phyloP scores from a whole-genome alignment of 768 basidiomycete species.

The Nidula microcarpa region DNA sequence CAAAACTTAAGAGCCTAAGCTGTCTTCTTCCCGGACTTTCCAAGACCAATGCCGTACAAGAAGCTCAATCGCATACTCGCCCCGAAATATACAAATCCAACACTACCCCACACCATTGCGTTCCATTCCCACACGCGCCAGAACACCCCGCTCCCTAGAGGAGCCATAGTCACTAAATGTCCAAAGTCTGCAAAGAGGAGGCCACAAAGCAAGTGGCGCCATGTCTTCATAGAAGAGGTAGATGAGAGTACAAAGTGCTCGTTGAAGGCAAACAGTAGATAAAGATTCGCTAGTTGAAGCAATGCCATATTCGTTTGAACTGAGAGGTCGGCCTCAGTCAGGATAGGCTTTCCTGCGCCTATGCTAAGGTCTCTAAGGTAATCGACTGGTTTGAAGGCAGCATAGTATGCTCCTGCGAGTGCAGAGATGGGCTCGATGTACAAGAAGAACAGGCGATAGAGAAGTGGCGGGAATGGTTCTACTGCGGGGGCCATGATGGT shows the following conservation, averaged over 20 bases:
- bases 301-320: constrained; percentile 36
- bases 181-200: constrained; percentile 48
- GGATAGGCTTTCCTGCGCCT: not conserved
- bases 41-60: constrained; percentile 6
- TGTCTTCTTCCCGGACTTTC: too few relatives aligned
- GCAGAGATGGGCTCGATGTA: constrained; percentile 51
- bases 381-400: constrained; percentile 26
- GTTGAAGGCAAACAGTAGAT: constrained; percentile 47
- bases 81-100: constrained; percentile 49
- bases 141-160: constrained; percentile 36
- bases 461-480: not conserved
- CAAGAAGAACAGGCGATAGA: constrained; percentile 45
- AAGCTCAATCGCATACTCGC: constrained; percentile 41
- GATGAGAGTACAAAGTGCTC: constrained; percentile 47
- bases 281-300: constrained; percentile 47
- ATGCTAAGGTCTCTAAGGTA: constrained; percentile 35
- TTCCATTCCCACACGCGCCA: constrained; percentile 46
- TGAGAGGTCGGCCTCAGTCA: constrained; percentile 2
- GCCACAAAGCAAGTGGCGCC: constrained; percentile 38
- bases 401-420: constrained; percentile 45
- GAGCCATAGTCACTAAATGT: constrained; percentile 41
- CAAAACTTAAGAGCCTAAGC: too few relatives aligned
- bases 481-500: not conserved
- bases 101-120: constrained; percentile 51
- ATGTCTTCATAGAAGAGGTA: constrained; percentile 32